Evolutionary conservation across 371 early-diverging fungal species (phyloP).

Genomic region (Rhizomucor pusillus): DNA sequence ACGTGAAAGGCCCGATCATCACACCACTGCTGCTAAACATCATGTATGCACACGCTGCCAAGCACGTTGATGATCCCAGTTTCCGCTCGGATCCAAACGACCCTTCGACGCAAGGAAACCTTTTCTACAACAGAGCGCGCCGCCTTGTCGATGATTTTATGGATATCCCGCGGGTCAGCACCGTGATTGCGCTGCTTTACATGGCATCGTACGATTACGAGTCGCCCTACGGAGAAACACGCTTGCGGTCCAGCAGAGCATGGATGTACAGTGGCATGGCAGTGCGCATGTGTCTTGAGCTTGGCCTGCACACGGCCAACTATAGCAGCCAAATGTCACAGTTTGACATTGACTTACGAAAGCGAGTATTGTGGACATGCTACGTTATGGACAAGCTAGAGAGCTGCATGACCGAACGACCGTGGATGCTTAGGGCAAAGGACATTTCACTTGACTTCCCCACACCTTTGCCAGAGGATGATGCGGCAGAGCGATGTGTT

Average conservation of each 20-base stretch:
- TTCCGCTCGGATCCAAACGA: slow-evolving; percentile 17
- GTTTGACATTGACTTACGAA: slow-evolving; percentile 44
- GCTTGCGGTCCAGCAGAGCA: slow-evolving; percentile 22
- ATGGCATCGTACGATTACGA: slow-evolving; percentile 37
- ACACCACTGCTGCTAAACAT: slow-evolving; percentile 40
- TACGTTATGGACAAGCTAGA: slow-evolving; percentile 47
- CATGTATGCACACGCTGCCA: slow-evolving; percentile 49
- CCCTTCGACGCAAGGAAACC: slow-evolving; percentile 3
- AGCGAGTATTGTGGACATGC: slow-evolving; percentile 51
- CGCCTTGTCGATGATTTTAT: slow-evolving; percentile 43
- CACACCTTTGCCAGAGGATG: slow-evolving; percentile 39
- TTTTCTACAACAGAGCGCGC: slow-evolving; percentile 37
- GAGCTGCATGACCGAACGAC: slow-evolving; percentile 40
- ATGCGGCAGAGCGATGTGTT: slow-evolving; percentile 27
- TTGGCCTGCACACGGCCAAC: slow-evolving; percentile 39
- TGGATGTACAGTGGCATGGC: slow-evolving; percentile 52
- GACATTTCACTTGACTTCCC: slow-evolving; percentile 42
- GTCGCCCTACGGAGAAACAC: slow-evolving; percentile 5
- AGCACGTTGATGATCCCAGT: slow-evolving; percentile 21
- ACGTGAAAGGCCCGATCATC: slow-evolving; percentile 36
- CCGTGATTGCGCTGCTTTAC: slow-evolving; percentile 44
- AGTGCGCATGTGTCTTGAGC: slow-evolving; percentile 44
- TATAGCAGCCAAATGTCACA: slow-evolving; percentile 46
- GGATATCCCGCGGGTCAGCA: slow-evolving; percentile 45
- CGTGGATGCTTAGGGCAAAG: slow-evolving; percentile 37